These are phyloP conservation scores for Globisporangium carolinianum DNA, from an alignment of 352 stramenopile genomes.

Conservation along the genomic window DNA sequence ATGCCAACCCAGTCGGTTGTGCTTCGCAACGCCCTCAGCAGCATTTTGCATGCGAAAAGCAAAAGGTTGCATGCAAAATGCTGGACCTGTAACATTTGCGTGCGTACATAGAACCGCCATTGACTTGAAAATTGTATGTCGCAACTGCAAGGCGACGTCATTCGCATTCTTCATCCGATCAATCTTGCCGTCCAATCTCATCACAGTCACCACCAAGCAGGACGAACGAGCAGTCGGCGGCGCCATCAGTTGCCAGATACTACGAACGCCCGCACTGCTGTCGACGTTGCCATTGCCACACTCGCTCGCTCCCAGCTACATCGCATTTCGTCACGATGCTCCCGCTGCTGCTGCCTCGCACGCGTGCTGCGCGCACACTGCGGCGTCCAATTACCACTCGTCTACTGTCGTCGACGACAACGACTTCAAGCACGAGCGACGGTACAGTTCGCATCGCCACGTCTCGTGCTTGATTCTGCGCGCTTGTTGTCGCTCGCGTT, in stretches of 20 bases:
- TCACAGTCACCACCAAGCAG: slow-evolving; percentile 1
- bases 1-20: neutral
- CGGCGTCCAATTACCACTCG: neutral
- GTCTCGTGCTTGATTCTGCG: slow-evolving; percentile 1
- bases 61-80: too few relatives aligned
- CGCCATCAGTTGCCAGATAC: too few relatives aligned
- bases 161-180: too few relatives aligned
- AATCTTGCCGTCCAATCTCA: too few relatives aligned
- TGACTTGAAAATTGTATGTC: too few relatives aligned
- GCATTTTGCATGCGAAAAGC: too few relatives aligned
- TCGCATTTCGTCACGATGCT: neutral
- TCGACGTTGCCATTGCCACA: slow-evolving; percentile 1
- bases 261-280: neutral
- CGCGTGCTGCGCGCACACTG: neutral
- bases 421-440: neutral
- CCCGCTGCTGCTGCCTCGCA: neutral
- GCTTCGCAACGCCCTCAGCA: too few relatives aligned
- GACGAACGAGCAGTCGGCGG: neutral
- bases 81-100: too few relatives aligned
- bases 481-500: neutral
- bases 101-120: too few relatives aligned
- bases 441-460: neutral
- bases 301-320: neutral
- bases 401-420: neutral
- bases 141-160: too few relatives aligned